phyloP scores from a whole-genome alignment of 805 yeast genomes.

The Candida patagonica region DNA sequence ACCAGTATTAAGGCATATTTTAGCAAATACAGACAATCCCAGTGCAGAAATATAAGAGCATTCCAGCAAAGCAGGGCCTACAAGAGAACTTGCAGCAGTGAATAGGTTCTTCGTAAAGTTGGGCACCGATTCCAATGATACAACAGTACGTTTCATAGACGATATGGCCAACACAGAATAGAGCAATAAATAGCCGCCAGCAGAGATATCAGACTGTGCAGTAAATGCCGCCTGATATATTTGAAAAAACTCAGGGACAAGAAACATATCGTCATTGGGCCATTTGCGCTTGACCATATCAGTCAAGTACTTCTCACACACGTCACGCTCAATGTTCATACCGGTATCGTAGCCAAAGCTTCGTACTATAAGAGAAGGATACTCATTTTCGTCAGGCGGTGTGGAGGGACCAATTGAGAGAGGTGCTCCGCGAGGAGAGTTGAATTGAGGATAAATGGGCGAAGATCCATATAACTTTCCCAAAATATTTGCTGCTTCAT shows the following conservation, averaged over 20 bases:
- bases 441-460: background rate
- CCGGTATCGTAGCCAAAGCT: constrained; percentile 1
- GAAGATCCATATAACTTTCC: constrained; percentile 3
- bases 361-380: background rate
- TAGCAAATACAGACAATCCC: constrained; percentile 2
- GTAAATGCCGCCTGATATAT: constrained; percentile 4
- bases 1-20: constrained; percentile 2
- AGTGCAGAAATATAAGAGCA: constrained; percentile 1
- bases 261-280: background rate
- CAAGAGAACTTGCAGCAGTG: constrained; percentile 5
- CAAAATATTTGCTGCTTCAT: constrained; percentile 3
- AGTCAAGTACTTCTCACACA: constrained; percentile 2
- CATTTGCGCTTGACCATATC: background rate
- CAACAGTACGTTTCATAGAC: background rate
- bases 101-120: constrained; percentile 1
- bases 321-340: background rate
- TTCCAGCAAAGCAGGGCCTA: constrained; percentile 5
- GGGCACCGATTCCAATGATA: background rate
- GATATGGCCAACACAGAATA: constrained; percentile 4
- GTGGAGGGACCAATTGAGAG: background rate
- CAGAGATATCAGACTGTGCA: background rate
- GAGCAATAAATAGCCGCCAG: constrained; percentile 1
- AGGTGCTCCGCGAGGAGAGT: background rate
- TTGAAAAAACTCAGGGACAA: background rate
- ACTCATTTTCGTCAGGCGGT: background rate